Base-by-base conservation (phyloP, 768 basidiomycete genomes). In the Suillus lakei region DNA sequence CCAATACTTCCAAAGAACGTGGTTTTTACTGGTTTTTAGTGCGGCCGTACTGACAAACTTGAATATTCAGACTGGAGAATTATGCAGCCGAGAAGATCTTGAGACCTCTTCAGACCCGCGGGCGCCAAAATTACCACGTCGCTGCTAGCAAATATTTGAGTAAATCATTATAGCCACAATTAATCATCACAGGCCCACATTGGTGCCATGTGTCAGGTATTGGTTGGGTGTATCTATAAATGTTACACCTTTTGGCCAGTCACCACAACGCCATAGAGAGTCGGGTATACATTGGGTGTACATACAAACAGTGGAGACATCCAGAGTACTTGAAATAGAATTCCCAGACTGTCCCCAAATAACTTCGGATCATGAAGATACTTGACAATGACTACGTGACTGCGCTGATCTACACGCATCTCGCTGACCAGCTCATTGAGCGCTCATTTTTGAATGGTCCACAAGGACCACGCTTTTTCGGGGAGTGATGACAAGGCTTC, bases 311-410 rank as follows among this genome's bases (percentile, higher is more conserved):
- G 34, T 26, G 38, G 56, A 39, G 56, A 38, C 54, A 38, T 38
- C 21, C 36, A 58, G 4, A 59, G 28, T n/a, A 21, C 26, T 59
- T 41, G 18, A 41, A 58, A 58, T 58, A 58, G 8, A 26, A 59
- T 41, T 21, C 58, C 58, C 38, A 59, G 39, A 41, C 18, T 21
- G 38, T 39, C 18, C 36, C 34, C 18, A 59, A 59, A 59, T 59
- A 59, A 59, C 5, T 41, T 59, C 58, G 26, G 58, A 59, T 59
- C 58, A 41, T 59, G 9, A 30, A 28, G 38, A 43, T 56, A 28
- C 38, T 39, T 41, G 38, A 41, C 23, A 59, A 41, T 28, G n/a
- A 28, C 38, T 59, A 39, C 53, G 54, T 55, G 54, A 55, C 54
- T 26, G 38, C 30, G 12, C 38, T 50, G 23, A 50, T 13, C 23